phyloP scores from a whole-genome alignment of 345 rosid genomes.

The Fremontodendron californicum region DNA sequence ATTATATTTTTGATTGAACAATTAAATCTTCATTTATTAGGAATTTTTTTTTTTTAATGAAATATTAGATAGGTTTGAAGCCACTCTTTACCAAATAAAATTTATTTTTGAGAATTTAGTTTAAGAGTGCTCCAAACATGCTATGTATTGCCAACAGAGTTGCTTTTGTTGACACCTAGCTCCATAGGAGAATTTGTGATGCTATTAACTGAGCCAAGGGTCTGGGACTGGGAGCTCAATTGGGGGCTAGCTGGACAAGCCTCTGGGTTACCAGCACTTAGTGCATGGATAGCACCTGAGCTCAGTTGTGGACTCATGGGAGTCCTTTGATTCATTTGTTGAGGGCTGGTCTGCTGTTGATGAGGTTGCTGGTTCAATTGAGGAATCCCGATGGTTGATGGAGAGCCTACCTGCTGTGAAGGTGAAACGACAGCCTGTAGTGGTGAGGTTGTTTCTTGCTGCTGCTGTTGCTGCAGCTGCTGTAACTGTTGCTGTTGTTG shows the following conservation, averaged over 20 bases:
- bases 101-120: neutral
- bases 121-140: neutral
- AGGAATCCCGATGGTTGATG: constrained; percentile 60
- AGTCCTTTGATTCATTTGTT: constrained; percentile 78
- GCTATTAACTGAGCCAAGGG: constrained; percentile 88
- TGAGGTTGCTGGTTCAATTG: constrained; percentile 56
- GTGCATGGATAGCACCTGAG: constrained; percentile 71
- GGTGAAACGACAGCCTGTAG: constrained; percentile 80
- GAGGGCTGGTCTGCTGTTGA: constrained; percentile 65
- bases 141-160: constrained; percentile 49
- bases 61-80: neutral
- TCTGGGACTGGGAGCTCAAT: constrained; percentile 90
- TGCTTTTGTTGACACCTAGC: constrained; percentile 76
- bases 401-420: constrained; percentile 71
- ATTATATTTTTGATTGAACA: neutral
- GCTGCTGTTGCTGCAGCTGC: constrained; percentile 30
- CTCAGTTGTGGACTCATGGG: constrained; percentile 84
- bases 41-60: neutral
- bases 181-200: constrained; percentile 91
- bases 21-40: neutral
- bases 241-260: constrained; percentile 94
- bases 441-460: constrained; percentile 55
- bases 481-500: constrained; percentile 33
- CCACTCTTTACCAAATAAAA: neutral
- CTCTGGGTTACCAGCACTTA: constrained; percentile 75